A percentile compares a stretch with the other conserved stretches of the same genome.
phyloP scores from a whole-genome alignment of 768 basidiomycete genomes.

The Collybia sordida region DNA sequence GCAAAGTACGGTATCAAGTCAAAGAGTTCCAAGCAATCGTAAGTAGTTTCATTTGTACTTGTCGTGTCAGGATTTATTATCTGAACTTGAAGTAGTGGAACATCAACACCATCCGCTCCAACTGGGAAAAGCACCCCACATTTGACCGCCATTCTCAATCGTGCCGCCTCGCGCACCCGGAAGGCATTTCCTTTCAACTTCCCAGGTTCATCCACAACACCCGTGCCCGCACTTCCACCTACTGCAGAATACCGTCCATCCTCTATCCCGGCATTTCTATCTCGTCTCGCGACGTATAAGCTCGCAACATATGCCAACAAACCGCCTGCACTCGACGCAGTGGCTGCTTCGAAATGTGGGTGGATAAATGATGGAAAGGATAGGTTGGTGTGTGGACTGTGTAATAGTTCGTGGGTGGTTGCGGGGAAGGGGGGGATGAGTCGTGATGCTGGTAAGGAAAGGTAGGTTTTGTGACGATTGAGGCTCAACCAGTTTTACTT shows the following conservation, averaged over 20 bases:
- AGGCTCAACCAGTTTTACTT: background rate
- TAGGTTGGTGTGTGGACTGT: constrained; percentile 70
- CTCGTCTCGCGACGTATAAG: constrained; percentile 75
- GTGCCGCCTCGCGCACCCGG: constrained; percentile 57
- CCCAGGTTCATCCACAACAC: constrained; percentile 25
- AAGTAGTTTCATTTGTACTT: constrained; percentile 4
- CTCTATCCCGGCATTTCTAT: constrained; percentile 69
- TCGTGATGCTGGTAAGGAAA: constrained; percentile 70
- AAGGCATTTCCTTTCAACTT: constrained; percentile 49
- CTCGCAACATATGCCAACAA: constrained; percentile 81
- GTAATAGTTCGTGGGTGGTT: constrained; percentile 72
- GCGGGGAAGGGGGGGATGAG: constrained; percentile 68
- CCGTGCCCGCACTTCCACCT: constrained; percentile 29
- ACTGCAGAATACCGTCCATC: constrained; percentile 76
- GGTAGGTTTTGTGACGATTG: constrained; percentile 20
- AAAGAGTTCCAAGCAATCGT: constrained; percentile 38
- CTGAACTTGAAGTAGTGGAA: constrained; percentile 2
- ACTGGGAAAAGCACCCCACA: constrained; percentile 65
- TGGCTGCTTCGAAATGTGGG: constrained; percentile 81
- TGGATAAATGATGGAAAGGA: constrained; percentile 87
- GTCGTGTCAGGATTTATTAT: constrained; percentile 6
- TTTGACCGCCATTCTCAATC: constrained; percentile 69
- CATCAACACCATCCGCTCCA: constrained; percentile 7
- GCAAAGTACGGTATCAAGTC: constrained; percentile 73
- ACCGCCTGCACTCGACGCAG: constrained; percentile 69